A percentile compares a stretch with the other conserved stretches of the same genome.
Conservation (phyloP, 1,139 yeast species). For the Zygosaccharomyces pseudobailii region DNA sequence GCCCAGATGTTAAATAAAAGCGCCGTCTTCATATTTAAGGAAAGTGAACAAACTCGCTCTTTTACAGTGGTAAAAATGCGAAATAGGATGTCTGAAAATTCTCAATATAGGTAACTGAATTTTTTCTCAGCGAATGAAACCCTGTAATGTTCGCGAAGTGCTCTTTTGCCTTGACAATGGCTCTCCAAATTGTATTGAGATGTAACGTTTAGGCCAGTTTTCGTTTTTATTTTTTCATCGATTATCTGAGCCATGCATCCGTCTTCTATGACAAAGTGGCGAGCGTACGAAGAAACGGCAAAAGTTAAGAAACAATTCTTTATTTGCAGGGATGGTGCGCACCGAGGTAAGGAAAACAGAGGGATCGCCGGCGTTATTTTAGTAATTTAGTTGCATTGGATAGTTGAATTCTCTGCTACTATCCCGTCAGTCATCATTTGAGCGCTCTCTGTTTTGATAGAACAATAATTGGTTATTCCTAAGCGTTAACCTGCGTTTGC, state of each 20-base stretch:
- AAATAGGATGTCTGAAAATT: neutral
- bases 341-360: neutral
- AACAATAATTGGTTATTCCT: neutral
- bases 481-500: neutral
- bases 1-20: constrained; percentile 5
- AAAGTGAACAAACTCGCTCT: constrained; percentile 2
- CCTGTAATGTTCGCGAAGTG: neutral
- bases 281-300: constrained; percentile 1
- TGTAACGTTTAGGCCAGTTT: neutral
- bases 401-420: neutral
- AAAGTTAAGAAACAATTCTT: constrained; percentile 1
- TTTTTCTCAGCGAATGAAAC: neutral
- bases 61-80: no score
- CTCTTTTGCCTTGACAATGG: neutral
- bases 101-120: neutral
- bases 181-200: neutral
- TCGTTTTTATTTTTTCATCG: neutral
- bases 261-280: constrained; percentile 6
- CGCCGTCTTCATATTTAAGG: constrained; percentile 3
- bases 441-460: neutral
- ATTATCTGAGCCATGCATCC: neutral
- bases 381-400: neutral
- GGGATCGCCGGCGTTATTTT: neutral
- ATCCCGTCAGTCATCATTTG: neutral
- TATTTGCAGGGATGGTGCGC: neutral